Evolutionary conservation across 106 monocot species (phyloP), one percentile per base, ranked within the genome.

Genomic region (Phalaenopsis equestris): DNA sequence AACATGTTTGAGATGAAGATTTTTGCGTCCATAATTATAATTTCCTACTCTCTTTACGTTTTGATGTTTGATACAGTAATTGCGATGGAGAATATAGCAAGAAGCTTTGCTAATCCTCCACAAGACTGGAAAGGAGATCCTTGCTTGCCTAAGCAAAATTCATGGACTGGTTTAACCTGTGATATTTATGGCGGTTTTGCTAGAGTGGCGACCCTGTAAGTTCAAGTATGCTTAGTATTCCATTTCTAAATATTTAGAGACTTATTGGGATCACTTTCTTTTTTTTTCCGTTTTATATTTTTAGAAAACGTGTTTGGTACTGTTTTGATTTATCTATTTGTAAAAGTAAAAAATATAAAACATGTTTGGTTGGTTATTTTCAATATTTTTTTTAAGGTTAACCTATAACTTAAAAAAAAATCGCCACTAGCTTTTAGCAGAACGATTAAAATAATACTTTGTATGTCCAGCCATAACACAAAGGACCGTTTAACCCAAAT

Each of bases 121-220:
- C 30, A 85, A 18, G 91, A 91, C 56, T 91, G 91, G 91, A 87
- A 57, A 12, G 91, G 91, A 7, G 91, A 91, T 55, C 91, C 91
- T 45, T 91, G 91, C 77, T 75, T 88, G 56, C 91, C 91, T 0
- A 74, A 6, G 49, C 46, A 78, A 24, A 67, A 89, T 75, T 89
- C 91, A 30, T 91, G 91, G 91, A 87, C 88, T 5, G 91, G 91
- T 21, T 83, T 91, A 8, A 72, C 75, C 21, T 91, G 91, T 70
- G 73, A 84, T 56, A 42, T 19, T 38, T 24, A 65, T 67, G 82
- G 76, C 9, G 21, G 67, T 12, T 23, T 47, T 46, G 52, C 75
- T 55, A 77, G 88, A 78, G 84, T 91, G 23, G 41, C 64, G 11
- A 19, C 73, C 19, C 75, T 91, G 91, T 91, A 82, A 91, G 88